Evolutionary conservation across 2,329 filamentous ascomycete genomes (phyloP).

Genomic region (Microdochium paspali): DNA sequence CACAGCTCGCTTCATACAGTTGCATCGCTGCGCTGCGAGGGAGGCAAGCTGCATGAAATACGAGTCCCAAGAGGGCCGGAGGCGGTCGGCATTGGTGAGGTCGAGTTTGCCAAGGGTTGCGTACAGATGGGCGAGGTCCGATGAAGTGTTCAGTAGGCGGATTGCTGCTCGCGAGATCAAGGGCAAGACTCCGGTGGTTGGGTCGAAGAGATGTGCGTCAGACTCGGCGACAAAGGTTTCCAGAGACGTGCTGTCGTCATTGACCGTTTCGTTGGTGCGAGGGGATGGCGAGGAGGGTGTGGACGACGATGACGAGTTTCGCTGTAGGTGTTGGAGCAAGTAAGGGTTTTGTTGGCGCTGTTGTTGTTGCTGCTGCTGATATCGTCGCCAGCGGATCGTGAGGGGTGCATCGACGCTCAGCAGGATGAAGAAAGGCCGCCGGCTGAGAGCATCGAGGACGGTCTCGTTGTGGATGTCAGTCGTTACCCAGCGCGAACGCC

Average conservation of each 20-base stretch:
- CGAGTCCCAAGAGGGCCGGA: constrained; percentile 88
- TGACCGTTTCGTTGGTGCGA: constrained; percentile 6
- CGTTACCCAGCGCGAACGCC: constrained; percentile 78
- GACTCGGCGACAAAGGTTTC: constrained; percentile 47
- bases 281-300: constrained; percentile 1
- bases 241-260: constrained; percentile 25
- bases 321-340: neutral
- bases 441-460: constrained; percentile 64
- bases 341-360: neutral
- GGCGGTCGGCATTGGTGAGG: constrained; percentile 65
- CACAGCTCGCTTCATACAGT: constrained; percentile 97
- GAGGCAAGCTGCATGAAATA: constrained; percentile 98
- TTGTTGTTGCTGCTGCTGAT: constrained; percentile 30
- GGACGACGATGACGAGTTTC: constrained; percentile 6
- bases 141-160: constrained; percentile 73
- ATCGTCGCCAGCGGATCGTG: constrained; percentile 73
- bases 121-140: constrained; percentile 62
- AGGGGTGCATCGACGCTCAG: constrained; percentile 88
- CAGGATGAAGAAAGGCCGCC: constrained; percentile 86
- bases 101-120: constrained; percentile 64
- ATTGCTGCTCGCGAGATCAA: constrained; percentile 76
- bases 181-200: constrained; percentile 55
- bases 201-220: constrained; percentile 69
- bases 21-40: constrained; percentile 79
- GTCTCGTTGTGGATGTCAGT: constrained; percentile 69